phyloP scores from a whole-genome alignment of 2,329 filamentous ascomycete genomes.

The Colletotrichum horii region DNA sequence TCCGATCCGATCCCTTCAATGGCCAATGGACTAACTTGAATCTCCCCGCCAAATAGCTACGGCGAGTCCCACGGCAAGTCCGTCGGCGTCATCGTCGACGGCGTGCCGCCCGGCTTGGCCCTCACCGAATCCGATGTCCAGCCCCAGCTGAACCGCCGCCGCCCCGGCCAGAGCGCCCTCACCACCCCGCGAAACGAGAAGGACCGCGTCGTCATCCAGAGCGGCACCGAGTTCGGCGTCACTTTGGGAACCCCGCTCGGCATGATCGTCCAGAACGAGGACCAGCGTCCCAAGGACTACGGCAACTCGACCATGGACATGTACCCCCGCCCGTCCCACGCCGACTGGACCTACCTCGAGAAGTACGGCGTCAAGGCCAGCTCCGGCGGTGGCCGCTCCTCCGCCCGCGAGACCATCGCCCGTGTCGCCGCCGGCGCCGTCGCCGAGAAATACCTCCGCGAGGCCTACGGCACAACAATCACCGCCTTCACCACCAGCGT shows the following conservation, averaged over 20 bases:
- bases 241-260: slow-evolving; percentile 92
- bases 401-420: slow-evolving; percentile 93
- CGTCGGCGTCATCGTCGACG: slow-evolving; percentile 94
- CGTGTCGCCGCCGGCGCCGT: slow-evolving; percentile 91
- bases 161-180: slow-evolving; percentile 87
- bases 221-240: slow-evolving; percentile 86
- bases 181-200: slow-evolving; percentile 94
- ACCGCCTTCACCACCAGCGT: slow-evolving; percentile 89
- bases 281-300: slow-evolving; percentile 93
- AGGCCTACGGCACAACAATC: slow-evolving; percentile 87
- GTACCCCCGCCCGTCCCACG: slow-evolving; percentile 90
- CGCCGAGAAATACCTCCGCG: slow-evolving; percentile 86
- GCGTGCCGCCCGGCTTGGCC: slow-evolving; percentile 84
- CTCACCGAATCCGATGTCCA: slow-evolving; percentile 90
- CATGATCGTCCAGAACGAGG: slow-evolving; percentile 87
- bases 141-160: slow-evolving; percentile 88
- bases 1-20: slow-evolving; percentile 2
- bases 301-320: slow-evolving; percentile 87
- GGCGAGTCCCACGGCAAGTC: slow-evolving; percentile 84
- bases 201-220: slow-evolving; percentile 90
- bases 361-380: slow-evolving; percentile 96
- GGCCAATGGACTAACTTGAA: slow-evolving; percentile 12
- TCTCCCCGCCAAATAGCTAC: slow-evolving; percentile 36
- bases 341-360: slow-evolving; percentile 95
- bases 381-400: slow-evolving; percentile 82